Evolutionary conservation across 148 eudicot species (phyloP), one percentile per base, ranked within the genome.

Genomic region (Simmondsia chinensis): DNA sequence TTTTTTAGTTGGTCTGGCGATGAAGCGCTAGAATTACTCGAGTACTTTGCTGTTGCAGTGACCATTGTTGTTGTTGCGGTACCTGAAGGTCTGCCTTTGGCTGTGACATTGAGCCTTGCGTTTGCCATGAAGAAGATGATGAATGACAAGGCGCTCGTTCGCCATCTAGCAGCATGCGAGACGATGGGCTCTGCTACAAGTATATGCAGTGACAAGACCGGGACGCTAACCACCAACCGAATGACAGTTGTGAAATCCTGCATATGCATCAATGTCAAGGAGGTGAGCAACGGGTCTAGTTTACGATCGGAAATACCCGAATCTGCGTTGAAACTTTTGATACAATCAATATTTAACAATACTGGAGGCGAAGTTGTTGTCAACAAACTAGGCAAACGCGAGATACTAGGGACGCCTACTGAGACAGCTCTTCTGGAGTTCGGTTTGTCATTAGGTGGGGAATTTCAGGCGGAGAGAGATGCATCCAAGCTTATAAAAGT

Each of bases 71-170:
- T 89, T 46, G 97, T 89, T 44, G 97, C 97, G 7, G 97, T 89
- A 62, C 97, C 97, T 16, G 97, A 89, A 64, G 97, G 97, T 7
- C 62, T 89, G 4, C 97, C 97, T 33, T 59, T 89, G 42, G 97
- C 95, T 48, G 97, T 89, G 54, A 89, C 97, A 2, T 47, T 89
- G 38, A 84, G 95, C 47, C 88, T 89, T 46, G 97, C 97, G 3
- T 89, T 89, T 52, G 97, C 97, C 33, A 89, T 89, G 97, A 85
- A 89, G 66, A 76, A 85, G 73, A 89, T 89, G 97, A 89, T 89
- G 97, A 89, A 89, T 5, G 97, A 89, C 40, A 89, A 89, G 58
- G 97, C 97, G 19, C 76, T 89, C 4, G 97, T 89, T 24, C 95
- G 97, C 2, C 70, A 84, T 52, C 50, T 89, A 30, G 97, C 97